A percentile compares a stretch with the other conserved stretches of the same genome.
Conservation (phyloP, 768 basidiomycete genomes). For the Piloderma croceum region DNA sequence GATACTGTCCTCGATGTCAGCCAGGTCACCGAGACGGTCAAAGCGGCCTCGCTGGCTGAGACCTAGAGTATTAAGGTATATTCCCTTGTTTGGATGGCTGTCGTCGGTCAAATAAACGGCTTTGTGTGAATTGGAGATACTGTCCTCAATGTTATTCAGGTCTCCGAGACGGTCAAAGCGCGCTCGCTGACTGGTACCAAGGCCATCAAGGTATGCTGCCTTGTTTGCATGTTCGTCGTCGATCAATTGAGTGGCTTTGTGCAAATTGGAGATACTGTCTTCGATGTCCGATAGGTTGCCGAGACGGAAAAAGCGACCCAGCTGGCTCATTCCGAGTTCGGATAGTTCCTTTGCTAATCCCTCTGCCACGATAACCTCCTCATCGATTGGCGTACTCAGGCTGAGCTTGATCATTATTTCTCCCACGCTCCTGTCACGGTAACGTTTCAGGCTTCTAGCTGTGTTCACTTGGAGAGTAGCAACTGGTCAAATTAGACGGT, state of each 20-base stretch:
- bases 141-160: not conserved
- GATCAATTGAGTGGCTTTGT: slow-evolving; percentile 16
- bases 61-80: slow-evolving; percentile 8
- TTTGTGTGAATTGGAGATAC: not conserved
- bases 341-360: no score
- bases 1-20: slow-evolving; percentile 21
- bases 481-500: no score
- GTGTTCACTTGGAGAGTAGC: no score
- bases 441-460: no score
- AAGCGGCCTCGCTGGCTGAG: slow-evolving; percentile 14
- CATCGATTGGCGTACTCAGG: no score
- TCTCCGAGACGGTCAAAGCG: slow-evolving; percentile 6
- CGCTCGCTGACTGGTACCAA: slow-evolving; percentile 1
- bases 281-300: slow-evolving; percentile 14
- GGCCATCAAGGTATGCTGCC: slow-evolving; percentile 2
- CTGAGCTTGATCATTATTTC: no score
- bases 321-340: slow-evolving; percentile 10
- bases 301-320: slow-evolving; percentile 14
- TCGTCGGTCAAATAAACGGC: slow-evolving; percentile 16
- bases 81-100: slow-evolving; percentile 3
- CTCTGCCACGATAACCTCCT: no score
- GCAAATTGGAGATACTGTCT: slow-evolving; percentile 15
- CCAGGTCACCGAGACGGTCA: slow-evolving; percentile 16
- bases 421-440: no score
- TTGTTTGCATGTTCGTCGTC: slow-evolving; percentile 9